A percentile compares a stretch with the other conserved stretches of the same genome.
phyloP scores from a whole-genome alignment of 2,329 filamentous ascomycete genomes.

The Zymoseptoria ardabiliae region DNA sequence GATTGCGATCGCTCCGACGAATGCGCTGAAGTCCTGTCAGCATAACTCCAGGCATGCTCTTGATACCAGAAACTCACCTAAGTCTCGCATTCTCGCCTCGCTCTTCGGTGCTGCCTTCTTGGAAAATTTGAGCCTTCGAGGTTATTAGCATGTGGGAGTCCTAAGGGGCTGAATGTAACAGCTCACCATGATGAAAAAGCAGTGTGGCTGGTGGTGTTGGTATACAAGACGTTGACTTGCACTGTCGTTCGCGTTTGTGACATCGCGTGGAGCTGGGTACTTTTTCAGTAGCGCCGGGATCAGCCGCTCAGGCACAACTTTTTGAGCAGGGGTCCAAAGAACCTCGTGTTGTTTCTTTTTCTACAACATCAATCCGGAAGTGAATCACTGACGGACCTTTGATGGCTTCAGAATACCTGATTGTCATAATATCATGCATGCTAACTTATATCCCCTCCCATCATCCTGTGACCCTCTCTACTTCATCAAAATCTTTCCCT shows the following conservation, averaged over 20 bases:
- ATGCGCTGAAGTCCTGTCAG: conserved; percentile 48
- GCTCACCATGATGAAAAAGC: background rate
- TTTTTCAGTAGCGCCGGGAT: background rate
- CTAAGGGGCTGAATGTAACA: no score
- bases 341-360: no score
- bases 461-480: background rate
- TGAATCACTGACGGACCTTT: background rate
- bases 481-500: background rate
- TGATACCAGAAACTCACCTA: conserved; percentile 11
- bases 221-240: background rate
- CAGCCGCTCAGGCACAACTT: background rate
- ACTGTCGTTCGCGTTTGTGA: background rate
- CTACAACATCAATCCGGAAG: background rate
- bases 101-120: conserved; percentile 19
- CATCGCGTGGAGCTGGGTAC: background rate
- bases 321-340: no score
- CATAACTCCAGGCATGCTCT: background rate
- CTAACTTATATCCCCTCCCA: background rate
- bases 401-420: background rate
- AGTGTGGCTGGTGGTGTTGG: background rate
- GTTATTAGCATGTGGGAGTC: background rate
- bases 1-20: conserved; percentile 95
- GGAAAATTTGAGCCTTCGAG: conserved; percentile 11
- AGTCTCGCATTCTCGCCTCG: conserved; percentile 21
- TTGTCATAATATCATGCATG: background rate